Percentiles rank a stretch among this genome's conserved stretches.
phyloP scores from a whole-genome alignment of 768 basidiomycete genomes.

The Hypsizygus marmoreus region DNA sequence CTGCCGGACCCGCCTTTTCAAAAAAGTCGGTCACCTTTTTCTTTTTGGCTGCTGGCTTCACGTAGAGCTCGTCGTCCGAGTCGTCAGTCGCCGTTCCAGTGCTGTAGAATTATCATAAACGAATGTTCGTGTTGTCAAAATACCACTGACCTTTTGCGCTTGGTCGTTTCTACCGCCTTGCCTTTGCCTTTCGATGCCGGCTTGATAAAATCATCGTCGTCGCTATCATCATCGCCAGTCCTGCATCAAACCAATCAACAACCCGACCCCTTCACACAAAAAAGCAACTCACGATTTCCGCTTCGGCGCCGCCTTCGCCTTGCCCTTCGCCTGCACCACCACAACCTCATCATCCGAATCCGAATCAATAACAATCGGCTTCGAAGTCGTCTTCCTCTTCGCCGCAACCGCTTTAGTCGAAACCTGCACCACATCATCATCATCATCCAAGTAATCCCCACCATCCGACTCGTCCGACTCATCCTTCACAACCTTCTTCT shows the following conservation, averaged over 20 bases:
- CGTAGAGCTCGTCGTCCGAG: constrained; percentile 38
- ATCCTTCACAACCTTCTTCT: constrained; percentile 18
- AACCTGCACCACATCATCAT: constrained; percentile 11
- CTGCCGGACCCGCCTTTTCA: constrained; percentile 41
- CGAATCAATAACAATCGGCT: constrained; percentile 23
- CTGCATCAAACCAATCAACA: neutral
- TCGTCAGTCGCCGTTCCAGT: constrained; percentile 42
- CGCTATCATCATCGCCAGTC: constrained; percentile 13
- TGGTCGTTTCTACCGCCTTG: constrained; percentile 34
- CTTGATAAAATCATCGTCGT: constrained; percentile 11
- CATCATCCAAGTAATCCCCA: too few species aligned
- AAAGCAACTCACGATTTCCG: constrained; percentile 4
- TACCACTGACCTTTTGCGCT: constrained; percentile 66
- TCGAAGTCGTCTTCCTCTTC: constrained; percentile 13
- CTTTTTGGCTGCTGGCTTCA: constrained; percentile 58
- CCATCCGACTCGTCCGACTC: too few species aligned
- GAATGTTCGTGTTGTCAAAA: neutral
- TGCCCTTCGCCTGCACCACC: constrained; percentile 15
- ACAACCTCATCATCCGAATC: constrained; percentile 32
- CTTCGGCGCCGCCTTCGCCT: constrained; percentile 12
- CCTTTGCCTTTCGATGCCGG: constrained; percentile 19
- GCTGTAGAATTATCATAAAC: constrained; percentile 6
- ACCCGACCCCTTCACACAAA: too few species aligned
- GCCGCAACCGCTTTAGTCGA: constrained; percentile 20
- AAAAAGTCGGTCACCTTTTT: constrained; percentile 65